Conservation (phyloP, 108 stramenopile species). For the Thalassiosira profunda region DNA sequence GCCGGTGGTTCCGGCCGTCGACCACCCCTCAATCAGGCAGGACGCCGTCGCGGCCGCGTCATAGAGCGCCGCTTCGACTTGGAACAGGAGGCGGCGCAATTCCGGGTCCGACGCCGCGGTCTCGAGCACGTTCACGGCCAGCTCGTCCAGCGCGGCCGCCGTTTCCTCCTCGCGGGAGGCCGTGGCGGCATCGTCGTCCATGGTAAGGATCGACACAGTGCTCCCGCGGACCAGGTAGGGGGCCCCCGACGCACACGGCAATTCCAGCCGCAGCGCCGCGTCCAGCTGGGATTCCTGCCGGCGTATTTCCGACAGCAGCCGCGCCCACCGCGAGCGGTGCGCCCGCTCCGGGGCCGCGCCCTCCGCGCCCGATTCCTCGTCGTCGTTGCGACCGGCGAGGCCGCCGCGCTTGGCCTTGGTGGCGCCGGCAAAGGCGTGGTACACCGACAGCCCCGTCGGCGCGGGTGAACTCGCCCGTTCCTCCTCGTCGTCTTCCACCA, state of each 20-base stretch:
- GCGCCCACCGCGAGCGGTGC: conserved; percentile 34
- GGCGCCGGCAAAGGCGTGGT: background rate
- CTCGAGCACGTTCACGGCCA: conserved; percentile 24
- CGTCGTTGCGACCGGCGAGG: conserved; percentile 10
- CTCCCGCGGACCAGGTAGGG: conserved; percentile 22
- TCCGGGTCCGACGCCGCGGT: conserved; percentile 16
- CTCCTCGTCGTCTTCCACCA: conserved; percentile 4
- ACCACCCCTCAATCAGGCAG: conserved; percentile 23
- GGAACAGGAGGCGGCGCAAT: conserved; percentile 9
- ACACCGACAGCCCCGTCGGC: conserved; percentile 1
- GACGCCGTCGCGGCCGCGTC: conserved; percentile 37
- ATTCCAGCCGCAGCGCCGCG: background rate
- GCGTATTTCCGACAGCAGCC: conserved; percentile 38
- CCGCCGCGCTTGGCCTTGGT: conserved; percentile 4
- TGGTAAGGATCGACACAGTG: conserved; percentile 29
- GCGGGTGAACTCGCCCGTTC: conserved; percentile 2
- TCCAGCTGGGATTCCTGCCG: conserved; percentile 28
- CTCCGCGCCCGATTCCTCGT: background rate
- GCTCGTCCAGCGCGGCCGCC: conserved; percentile 39
- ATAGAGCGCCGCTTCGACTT: conserved; percentile 24
- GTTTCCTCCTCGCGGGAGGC: background rate
- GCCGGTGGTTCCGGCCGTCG: background rate
- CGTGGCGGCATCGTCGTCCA: background rate
- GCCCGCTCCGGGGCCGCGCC: background rate
- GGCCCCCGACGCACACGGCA: background rate